Evolutionary conservation across 306 rosid species (phyloP).

Genomic region (Fagus sylvatica): DNA sequence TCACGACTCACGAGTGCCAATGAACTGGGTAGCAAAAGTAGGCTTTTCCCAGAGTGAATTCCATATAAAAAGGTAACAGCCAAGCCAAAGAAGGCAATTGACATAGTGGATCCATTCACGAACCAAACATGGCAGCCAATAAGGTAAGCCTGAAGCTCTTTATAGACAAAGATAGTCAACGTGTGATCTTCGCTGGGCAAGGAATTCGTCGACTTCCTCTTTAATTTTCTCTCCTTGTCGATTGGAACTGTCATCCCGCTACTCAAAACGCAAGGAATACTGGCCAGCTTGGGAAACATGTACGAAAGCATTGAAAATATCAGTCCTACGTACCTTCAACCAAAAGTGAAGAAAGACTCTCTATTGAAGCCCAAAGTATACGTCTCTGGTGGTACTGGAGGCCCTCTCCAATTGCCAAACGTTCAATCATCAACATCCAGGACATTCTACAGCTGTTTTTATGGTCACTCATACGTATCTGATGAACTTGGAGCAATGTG

Average conservation of each 20-base stretch:
- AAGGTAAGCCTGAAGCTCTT: conserved; percentile 14
- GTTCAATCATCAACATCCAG: background rate
- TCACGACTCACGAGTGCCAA: no score
- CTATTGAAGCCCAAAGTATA: conserved; percentile 3
- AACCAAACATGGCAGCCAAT: background rate
- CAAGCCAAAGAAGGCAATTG: no score
- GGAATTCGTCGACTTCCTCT: conserved; percentile 25
- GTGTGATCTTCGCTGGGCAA: conserved; percentile 20
- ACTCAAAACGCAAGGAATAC: background rate
- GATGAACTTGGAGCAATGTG: background rate
- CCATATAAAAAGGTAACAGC: no score
- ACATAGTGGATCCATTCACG: no score
- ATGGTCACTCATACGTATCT: background rate
- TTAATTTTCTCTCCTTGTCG: conserved; percentile 9
- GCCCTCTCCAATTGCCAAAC: background rate
- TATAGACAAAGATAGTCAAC: background rate
- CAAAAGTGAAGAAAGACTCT: background rate
- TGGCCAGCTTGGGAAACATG: conserved; percentile 8
- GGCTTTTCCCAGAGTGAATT: no score
- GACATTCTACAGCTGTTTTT: background rate
- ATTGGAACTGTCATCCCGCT: conserved; percentile 14
- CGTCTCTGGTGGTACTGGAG: background rate
- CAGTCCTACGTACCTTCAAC: background rate
- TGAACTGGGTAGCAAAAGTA: no score
- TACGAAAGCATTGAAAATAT: conserved; percentile 25